Conservation (phyloP, 306 rosid genomes). For the Cucurbita ficifolia region DNA sequence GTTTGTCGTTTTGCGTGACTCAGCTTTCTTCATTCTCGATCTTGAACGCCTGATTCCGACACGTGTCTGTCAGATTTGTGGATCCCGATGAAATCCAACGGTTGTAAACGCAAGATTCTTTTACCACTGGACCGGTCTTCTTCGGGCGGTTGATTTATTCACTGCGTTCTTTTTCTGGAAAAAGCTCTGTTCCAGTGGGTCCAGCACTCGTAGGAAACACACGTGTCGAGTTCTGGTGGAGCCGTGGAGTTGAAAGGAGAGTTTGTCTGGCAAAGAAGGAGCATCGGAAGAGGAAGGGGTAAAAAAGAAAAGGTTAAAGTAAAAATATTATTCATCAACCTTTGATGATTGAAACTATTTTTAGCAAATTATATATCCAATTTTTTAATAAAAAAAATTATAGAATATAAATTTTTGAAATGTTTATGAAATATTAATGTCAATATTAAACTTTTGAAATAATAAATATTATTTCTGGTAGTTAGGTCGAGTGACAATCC, state of each 20-base stretch:
- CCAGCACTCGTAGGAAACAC: background rate
- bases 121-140: background rate
- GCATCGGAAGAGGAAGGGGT: background rate
- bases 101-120: slow-evolving; percentile 16
- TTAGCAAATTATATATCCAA: no score
- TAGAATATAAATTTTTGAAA: no score
- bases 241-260: background rate
- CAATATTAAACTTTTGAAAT: no score
- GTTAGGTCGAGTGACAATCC: no score
- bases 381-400: no score
- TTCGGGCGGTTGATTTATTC: background rate
- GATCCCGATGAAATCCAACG: slow-evolving; percentile 20
- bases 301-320: no score
- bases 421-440: no score
- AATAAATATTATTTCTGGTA: no score
- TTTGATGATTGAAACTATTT: no score
- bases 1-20: slow-evolving; percentile 29
- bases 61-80: slow-evolving; percentile 14
- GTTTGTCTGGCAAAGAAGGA: background rate
- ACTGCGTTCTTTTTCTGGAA: background rate
- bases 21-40: slow-evolving; percentile 16
- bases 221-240: background rate
- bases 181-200: background rate
- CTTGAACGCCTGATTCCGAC: background rate
- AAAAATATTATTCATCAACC: no score